Evolutionary conservation across 2,329 filamentous ascomycete genomes (phyloP).

Genomic region (Blastomyces gilchristii): DNA sequence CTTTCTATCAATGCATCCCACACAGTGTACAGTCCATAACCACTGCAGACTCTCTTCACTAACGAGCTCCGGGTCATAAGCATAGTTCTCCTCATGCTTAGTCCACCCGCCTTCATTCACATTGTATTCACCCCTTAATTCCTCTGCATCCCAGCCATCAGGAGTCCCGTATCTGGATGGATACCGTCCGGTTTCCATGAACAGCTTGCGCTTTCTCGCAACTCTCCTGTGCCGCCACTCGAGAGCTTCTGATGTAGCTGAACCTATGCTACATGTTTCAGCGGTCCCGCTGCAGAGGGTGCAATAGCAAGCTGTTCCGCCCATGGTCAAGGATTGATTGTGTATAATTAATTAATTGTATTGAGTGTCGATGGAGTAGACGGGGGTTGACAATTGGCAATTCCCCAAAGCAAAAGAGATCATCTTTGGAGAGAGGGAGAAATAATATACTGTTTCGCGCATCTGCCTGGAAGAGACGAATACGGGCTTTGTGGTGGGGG

Average conservation of each 20-base stretch:
- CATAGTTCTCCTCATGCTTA: background rate
- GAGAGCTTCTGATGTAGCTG: background rate
- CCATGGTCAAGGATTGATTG: background rate
- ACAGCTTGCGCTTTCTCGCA: background rate
- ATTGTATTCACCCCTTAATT: background rate
- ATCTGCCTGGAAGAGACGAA: background rate
- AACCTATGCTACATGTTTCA: background rate
- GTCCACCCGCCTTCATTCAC: background rate
- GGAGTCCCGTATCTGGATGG: background rate
- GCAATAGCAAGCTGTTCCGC: background rate
- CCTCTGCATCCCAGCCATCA: background rate
- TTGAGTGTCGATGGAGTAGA: background rate
- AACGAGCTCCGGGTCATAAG: constrained; percentile 6
- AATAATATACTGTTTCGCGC: background rate
- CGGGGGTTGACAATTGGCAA: background rate
- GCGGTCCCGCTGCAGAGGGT: constrained; percentile 4
- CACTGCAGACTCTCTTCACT: constrained; percentile 1
- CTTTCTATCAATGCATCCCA: background rate
- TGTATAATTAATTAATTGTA: too few relatives aligned
- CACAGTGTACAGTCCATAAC: background rate
- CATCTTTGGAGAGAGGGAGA: background rate
- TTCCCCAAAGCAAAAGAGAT: background rate
- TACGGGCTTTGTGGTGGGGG: background rate
- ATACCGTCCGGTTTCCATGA: background rate
- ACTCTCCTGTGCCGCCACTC: constrained; percentile 4